Conservation (phyloP, 352 stramenopile genomes). For the Phytophthora pisi region DNA sequence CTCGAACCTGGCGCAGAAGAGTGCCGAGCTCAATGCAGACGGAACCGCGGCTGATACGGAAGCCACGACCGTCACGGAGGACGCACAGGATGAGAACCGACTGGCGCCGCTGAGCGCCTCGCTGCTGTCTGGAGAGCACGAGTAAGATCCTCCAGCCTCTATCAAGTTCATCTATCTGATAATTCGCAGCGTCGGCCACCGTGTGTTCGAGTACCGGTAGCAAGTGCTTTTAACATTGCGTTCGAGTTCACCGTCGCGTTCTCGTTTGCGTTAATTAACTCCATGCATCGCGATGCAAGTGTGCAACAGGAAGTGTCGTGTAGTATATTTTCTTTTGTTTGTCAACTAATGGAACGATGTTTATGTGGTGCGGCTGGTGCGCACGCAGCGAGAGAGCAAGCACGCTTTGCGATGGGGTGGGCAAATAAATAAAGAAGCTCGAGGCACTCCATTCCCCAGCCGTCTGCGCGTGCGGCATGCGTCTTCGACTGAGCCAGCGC, state of each 20-base stretch:
- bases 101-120: constrained; percentile 49
- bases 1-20: constrained; percentile 58
- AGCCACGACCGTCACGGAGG: constrained; percentile 16
- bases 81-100: constrained; percentile 50
- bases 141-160: constrained; percentile 35
- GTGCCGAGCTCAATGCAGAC: constrained; percentile 49
- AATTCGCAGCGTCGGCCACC: constrained; percentile 20
- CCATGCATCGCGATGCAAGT: background rate
- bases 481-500: constrained; percentile 14
- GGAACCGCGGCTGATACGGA: constrained; percentile 21
- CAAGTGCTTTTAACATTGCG: constrained; percentile 17
- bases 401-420: constrained; percentile 32
- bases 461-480: constrained; percentile 26
- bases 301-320: constrained; percentile 11
- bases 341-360: constrained; percentile 19
- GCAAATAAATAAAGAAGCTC: constrained; percentile 41
- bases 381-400: constrained; percentile 16
- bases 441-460: constrained; percentile 28
- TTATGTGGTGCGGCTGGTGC: constrained; percentile 23
- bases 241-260: constrained; percentile 18
- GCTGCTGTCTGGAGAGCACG: constrained; percentile 60
- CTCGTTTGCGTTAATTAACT: constrained; percentile 4
- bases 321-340: constrained; percentile 9
- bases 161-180: constrained; percentile 29
- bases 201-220: constrained; percentile 1